Evolutionary conservation across 768 basidiomycete genomes (phyloP).

Genomic region (Boletus coccyginus): DNA sequence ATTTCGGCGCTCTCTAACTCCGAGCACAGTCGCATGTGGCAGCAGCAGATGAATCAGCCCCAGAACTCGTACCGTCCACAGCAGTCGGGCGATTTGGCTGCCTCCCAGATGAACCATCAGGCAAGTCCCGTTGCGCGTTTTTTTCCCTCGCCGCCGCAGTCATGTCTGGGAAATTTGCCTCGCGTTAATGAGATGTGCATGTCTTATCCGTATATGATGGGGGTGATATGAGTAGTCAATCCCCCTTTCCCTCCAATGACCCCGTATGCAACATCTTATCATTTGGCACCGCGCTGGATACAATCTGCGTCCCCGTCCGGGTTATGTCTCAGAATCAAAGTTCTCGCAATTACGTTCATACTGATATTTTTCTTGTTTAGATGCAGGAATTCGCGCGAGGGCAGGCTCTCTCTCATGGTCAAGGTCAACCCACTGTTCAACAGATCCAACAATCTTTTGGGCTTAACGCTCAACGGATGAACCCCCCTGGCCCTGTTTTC

Average conservation of each 20-base stretch:
- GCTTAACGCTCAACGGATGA: conserved; percentile 35
- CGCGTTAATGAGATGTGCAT: conserved; percentile 12
- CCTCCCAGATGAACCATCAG: conserved; percentile 44
- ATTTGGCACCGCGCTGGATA: background rate
- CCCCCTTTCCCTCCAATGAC: conserved; percentile 12
- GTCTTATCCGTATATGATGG: conserved; percentile 11
- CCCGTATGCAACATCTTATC: conserved; percentile 16
- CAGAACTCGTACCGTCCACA: conserved; percentile 44
- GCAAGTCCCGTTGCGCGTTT: conserved; percentile 35
- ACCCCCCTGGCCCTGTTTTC: conserved; percentile 33
- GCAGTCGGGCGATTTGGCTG: conserved; percentile 39
- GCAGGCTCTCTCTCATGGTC: conserved; percentile 40
- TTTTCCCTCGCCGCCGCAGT: conserved; percentile 7
- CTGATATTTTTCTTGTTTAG: conserved; percentile 32
- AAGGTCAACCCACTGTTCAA: conserved; percentile 37
- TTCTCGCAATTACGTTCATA: conserved; percentile 14
- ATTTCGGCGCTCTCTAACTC: conserved; percentile 42
- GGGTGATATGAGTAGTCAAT: conserved; percentile 16
- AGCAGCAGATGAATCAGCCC: conserved; percentile 51
- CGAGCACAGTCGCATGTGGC: conserved; percentile 58
- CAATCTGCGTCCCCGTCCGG: background rate
- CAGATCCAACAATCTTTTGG: conserved; percentile 46
- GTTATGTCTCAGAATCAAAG: conserved; percentile 2
- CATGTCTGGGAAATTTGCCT: conserved; percentile 19
- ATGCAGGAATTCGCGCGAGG: conserved; percentile 46